Conservation (phyloP, 371 early-diverging fungal genomes). For the Syncephalastrum sp. region DNA sequence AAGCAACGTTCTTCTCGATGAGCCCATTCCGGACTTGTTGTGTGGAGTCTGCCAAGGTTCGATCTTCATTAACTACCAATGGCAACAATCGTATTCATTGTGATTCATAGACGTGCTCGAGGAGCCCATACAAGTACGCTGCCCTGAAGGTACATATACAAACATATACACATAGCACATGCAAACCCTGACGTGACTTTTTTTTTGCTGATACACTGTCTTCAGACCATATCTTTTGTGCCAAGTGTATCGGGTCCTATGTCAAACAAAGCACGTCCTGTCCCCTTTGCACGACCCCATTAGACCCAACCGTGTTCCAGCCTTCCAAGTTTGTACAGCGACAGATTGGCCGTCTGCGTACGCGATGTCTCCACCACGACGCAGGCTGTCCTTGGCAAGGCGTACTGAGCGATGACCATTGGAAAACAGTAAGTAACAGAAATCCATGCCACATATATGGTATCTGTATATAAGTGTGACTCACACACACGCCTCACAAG, state of each 20-base stretch:
- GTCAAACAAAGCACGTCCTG: constrained; percentile 28
- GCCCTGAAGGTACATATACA: constrained; percentile 45
- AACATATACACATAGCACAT: too few species aligned
- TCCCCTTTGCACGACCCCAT: constrained; percentile 23
- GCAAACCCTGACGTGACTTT: not conserved
- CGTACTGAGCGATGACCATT: constrained; percentile 34
- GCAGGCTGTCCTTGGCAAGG: constrained; percentile 49
- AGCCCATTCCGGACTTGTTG: constrained; percentile 43
- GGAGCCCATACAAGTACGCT: constrained; percentile 51
- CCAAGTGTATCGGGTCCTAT: constrained; percentile 34
- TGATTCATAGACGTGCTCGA: constrained; percentile 38
- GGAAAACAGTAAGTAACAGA: constrained; percentile 23
- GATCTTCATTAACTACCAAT: not conserved
- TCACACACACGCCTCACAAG: constrained; percentile 15
- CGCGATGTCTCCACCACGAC: constrained; percentile 30
- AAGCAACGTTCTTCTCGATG: constrained; percentile 35
- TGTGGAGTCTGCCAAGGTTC: constrained; percentile 49
- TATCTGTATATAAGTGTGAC: not conserved
- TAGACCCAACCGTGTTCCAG: constrained; percentile 32
- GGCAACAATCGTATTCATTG: not conserved
- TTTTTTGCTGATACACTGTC: not conserved
- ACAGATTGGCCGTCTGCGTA: constrained; percentile 42
- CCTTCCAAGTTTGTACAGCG: constrained; percentile 48
- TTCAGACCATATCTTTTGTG: constrained; percentile 52
- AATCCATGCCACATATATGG: too few species aligned